Evolutionary conservation across 148 eudicot genomes (phyloP).

Genomic region (Euryodendron excelsum): DNA sequence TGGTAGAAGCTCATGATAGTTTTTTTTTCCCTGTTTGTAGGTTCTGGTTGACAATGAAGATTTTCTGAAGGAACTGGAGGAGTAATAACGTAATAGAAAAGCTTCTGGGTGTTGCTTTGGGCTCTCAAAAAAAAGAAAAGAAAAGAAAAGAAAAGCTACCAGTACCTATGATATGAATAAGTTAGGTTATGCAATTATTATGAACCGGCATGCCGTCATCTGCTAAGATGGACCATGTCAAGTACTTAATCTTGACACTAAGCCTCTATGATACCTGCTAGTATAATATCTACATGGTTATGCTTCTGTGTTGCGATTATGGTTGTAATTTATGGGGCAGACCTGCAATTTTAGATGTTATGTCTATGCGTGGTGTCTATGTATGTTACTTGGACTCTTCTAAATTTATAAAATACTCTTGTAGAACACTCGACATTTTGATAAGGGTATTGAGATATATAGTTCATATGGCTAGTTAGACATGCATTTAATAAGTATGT

Average conservation of each 20-base stretch:
- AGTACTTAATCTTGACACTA: background rate
- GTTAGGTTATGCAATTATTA: background rate
- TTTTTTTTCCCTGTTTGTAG: conserved; percentile 32
- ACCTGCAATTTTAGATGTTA: too few relatives aligned
- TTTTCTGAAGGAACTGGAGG: conserved; percentile 78
- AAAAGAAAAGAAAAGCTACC: background rate
- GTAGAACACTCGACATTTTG: too few relatives aligned
- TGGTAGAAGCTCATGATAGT: conserved; percentile 4
- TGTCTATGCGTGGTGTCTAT: too few relatives aligned
- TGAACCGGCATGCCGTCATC: background rate
- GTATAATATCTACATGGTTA: conserved; percentile 2
- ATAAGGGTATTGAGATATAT: too few relatives aligned
- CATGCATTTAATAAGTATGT: too few relatives aligned
- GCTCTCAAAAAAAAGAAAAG: too few relatives aligned
- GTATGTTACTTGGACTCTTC: too few relatives aligned
- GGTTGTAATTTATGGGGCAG: too few relatives aligned
- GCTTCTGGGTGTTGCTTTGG: background rate
- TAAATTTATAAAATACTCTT: too few relatives aligned
- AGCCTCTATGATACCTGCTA: background rate
- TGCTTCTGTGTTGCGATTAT: background rate
- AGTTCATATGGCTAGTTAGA: too few relatives aligned
- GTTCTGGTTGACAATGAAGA: conserved; percentile 91
- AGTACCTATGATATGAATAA: background rate
- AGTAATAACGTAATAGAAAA: conserved; percentile 3
- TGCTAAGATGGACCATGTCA: background rate